Evolutionary conservation across 2,329 filamentous ascomycete genomes (phyloP).

Genomic region (Cadophora gregata): DNA sequence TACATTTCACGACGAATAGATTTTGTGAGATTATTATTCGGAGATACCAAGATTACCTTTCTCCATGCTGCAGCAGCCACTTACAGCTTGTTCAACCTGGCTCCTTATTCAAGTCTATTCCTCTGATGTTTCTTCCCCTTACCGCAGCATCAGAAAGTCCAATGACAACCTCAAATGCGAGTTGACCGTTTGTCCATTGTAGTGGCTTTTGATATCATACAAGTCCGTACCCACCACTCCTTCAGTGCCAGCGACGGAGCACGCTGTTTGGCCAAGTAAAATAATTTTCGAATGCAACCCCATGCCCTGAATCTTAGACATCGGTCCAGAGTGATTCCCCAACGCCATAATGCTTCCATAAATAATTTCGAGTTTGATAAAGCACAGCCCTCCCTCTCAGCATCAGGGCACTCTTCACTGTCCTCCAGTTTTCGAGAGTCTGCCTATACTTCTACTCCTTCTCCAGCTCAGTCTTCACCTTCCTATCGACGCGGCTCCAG

Average conservation of each 20-base stretch:
- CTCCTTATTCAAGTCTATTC: no score
- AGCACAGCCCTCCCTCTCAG: not conserved
- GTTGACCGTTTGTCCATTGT: not conserved
- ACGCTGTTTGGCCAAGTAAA: not conserved
- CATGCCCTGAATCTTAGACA: not conserved
- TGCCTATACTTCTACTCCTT: not conserved
- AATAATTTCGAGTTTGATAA: not conserved
- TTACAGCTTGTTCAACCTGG: not conserved
- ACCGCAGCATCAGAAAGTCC: not conserved
- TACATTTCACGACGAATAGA: not conserved
- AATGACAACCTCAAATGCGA: no score
- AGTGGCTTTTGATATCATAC: conserved; percentile 10
- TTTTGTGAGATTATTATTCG: not conserved
- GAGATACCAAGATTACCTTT: no score
- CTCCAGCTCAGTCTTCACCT: conserved; percentile 23
- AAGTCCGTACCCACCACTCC: not conserved
- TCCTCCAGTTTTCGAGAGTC: not conserved
- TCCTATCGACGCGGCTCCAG: conserved; percentile 29
- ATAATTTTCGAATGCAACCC: not conserved
- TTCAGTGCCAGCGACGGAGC: not conserved
- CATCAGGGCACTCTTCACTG: not conserved
- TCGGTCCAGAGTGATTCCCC: not conserved
- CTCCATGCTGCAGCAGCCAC: not conserved
- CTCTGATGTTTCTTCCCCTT: no score
- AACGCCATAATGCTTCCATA: conserved; percentile 9